Base-by-base conservation (phyloP, 768 basidiomycete genomes). In the Omphalotus guepiniiformis region DNA sequence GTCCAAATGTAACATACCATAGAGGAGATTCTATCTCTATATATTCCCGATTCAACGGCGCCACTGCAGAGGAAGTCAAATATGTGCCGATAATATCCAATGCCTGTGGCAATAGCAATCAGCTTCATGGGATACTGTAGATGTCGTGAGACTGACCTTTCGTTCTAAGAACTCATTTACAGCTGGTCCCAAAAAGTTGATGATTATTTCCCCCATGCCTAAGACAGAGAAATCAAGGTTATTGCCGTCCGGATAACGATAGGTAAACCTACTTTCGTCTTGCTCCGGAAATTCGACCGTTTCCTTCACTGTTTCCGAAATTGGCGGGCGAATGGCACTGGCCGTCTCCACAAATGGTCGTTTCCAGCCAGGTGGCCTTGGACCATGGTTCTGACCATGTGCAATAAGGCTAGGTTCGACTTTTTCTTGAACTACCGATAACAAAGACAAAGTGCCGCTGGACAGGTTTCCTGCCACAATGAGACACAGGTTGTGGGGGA, bases 261-360 rank as follows among this genome's bases (percentile, higher is more conserved):
- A 6, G 18, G 29, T 3, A 16, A 18, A 58, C 74, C 21, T 50
- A 72, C 87, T 88, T 71, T 98, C 95, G 57, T 98, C 94, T 63
- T 91, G 83, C 68, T 98, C 96, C 9, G 96, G 95, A 59, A 99
- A 99, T 58, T 94, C 90, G 15, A 97, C 82, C 0, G 74, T 70
- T 51, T 87, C 78, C 50, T 75, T 81, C 35, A 72, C 63, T 3
- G 82, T 78, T 28, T 72, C 59, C 21, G 61, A 23, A 16, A 88
- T 76, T 6, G 74, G 73, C 29, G 67, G 69, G 19, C 82, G 71
- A n/a, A 65, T 63, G 5, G 85, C 82, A 53, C 88, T 93, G 8
- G 80, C 55, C 0, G 93, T 93, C 69, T 97, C 93, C 27, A 97
- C 56, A 60, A 97, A 98, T 4, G 96, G 96, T 16, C 95, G 82